A percentile compares a stretch with the other conserved stretches of the same genome.
Evolutionary conservation across 768 basidiomycete species (phyloP).

Genomic region (Hortiboletus flavorubellus): DNA sequence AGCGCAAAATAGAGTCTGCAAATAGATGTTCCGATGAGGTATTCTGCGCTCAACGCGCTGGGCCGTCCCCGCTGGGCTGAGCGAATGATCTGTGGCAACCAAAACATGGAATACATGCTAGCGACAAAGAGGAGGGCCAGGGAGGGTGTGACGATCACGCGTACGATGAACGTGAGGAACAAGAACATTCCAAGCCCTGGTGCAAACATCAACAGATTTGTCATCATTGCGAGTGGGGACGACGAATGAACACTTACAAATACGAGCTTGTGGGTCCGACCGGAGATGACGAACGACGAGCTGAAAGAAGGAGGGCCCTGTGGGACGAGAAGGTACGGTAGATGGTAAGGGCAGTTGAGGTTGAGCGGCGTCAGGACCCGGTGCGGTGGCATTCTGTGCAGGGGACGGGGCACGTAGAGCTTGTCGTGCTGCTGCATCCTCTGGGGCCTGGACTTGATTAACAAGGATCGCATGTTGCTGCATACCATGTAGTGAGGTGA

Average conservation of each 20-base stretch:
- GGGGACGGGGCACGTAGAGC: slow-evolving; percentile 15
- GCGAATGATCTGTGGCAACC: slow-evolving; percentile 82
- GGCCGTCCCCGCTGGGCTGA: slow-evolving; percentile 67
- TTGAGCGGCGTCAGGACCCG: slow-evolving; percentile 7
- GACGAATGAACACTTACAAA: slow-evolving; percentile 47
- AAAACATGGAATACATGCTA: slow-evolving; percentile 72
- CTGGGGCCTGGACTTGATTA: slow-evolving; percentile 80
- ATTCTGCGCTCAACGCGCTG: slow-evolving; percentile 65
- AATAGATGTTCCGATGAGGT: slow-evolving; percentile 72
- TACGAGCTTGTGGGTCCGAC: slow-evolving; percentile 66
- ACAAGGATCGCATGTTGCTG: slow-evolving; percentile 85
- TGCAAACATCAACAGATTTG: slow-evolving; percentile 2
- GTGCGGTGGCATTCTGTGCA: slow-evolving; percentile 1
- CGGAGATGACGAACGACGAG: slow-evolving; percentile 58
- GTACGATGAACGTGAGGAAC: slow-evolving; percentile 68
- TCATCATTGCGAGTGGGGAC: not conserved
- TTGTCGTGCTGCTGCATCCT: slow-evolving; percentile 44
- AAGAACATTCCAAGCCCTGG: slow-evolving; percentile 67
- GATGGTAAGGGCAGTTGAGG: slow-evolving; percentile 21
- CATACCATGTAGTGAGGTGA: not conserved
- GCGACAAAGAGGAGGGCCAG: slow-evolving; percentile 65
- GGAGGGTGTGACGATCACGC: slow-evolving; percentile 65
- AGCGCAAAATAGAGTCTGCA: slow-evolving; percentile 68
- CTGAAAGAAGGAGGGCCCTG: slow-evolving; percentile 35
- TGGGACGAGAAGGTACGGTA: slow-evolving; percentile 13